These are phyloP conservation scores for Tulasnella sp. DNA, from an alignment of 768 basidiomycete genomes.

Conservation along the genomic window DNA sequence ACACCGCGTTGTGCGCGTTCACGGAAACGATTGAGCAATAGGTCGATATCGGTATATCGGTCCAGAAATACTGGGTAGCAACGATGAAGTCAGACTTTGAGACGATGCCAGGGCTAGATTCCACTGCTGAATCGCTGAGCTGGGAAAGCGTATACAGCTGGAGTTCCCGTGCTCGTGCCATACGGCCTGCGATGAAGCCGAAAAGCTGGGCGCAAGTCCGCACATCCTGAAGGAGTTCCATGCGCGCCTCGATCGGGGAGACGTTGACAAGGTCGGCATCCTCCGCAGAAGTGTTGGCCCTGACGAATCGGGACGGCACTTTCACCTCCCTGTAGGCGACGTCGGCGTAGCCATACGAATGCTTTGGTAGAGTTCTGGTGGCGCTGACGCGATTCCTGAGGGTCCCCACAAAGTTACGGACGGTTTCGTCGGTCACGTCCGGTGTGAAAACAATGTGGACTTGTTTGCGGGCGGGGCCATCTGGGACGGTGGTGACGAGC, in stretches of 20 bases:
- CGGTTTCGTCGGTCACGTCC: constrained; percentile 45
- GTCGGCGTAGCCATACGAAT: neutral
- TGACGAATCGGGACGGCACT: neutral
- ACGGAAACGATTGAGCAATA: constrained; percentile 63
- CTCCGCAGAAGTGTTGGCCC: neutral
- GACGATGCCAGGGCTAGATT: constrained; percentile 44
- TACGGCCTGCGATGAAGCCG: constrained; percentile 67
- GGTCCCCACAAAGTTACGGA: constrained; percentile 18
- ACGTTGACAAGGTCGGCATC: neutral
- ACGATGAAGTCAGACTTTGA: constrained; percentile 56
- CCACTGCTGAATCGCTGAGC: constrained; percentile 46
- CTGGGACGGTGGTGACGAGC: constrained; percentile 59
- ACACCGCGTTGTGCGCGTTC: constrained; percentile 52
- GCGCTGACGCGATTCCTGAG: neutral
- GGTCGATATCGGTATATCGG: constrained; percentile 60
- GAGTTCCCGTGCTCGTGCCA: constrained; percentile 57
- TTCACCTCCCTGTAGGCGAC: neutral
- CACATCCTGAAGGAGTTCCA: constrained; percentile 63
- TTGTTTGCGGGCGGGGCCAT: constrained; percentile 54
- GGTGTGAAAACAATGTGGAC: constrained; percentile 65
- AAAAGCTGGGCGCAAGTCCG: constrained; percentile 68
- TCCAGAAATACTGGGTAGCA: constrained; percentile 54
- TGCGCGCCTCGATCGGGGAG: constrained; percentile 34
- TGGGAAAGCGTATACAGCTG: constrained; percentile 53
- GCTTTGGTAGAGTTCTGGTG: neutral